Evolutionary conservation across 331 rosid species (phyloP).

Genomic region (Rhamnella rubrinervis): DNA sequence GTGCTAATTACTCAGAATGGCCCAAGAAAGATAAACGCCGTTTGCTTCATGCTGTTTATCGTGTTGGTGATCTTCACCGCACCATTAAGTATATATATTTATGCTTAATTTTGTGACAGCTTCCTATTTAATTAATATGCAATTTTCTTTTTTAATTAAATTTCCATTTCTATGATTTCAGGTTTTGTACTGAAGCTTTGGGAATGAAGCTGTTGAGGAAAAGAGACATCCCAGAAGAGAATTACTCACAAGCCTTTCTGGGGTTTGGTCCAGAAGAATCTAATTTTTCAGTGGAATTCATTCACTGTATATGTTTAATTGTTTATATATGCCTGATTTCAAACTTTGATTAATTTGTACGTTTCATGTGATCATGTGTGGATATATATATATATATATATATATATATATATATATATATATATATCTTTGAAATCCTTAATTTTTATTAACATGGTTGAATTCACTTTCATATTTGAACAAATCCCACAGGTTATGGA

Average conservation of each 20-base stretch:
- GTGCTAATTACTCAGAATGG: not conserved
- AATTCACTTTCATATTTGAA: not conserved
- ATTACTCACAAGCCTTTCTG: slow-evolving; percentile 7
- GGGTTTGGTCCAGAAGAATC: slow-evolving; percentile 24
- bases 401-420: too few relatives aligned
- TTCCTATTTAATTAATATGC: slow-evolving; percentile 1
- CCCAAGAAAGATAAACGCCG: slow-evolving; percentile 2
- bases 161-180: not conserved
- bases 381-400: not conserved
- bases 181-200: slow-evolving; percentile 11
- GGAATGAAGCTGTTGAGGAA: slow-evolving; percentile 14
- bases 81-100: slow-evolving; percentile 17
- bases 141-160: not conserved
- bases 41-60: slow-evolving; percentile 10
- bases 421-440: not conserved
- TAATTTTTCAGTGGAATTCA: slow-evolving; percentile 17
- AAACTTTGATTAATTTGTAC: not conserved
- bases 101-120: not conserved
- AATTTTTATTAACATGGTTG: not conserved
- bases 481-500: not conserved
- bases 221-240: not conserved
- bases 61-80: slow-evolving; percentile 13
- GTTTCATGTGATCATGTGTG: not conserved
- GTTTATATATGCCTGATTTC: too few relatives aligned
- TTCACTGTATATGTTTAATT: not conserved